phyloP scores from a whole-genome alignment of 768 basidiomycete genomes.

The Rossbeevera mucosa region DNA sequence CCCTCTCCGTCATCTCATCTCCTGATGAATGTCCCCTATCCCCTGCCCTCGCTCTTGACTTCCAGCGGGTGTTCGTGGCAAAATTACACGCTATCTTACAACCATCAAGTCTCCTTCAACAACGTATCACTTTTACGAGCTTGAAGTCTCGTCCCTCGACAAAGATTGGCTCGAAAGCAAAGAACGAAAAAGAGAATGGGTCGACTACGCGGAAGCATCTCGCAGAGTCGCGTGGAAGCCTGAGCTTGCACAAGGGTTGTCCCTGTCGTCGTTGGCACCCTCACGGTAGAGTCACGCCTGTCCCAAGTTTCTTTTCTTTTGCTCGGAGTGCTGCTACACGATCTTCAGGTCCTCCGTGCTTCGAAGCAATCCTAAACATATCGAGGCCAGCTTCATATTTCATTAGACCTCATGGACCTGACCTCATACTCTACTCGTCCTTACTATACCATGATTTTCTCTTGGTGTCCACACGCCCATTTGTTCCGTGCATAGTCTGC shows the following conservation, averaged over 20 bases:
- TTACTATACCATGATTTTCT: conserved; percentile 27
- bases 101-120: conserved; percentile 75
- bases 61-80: conserved; percentile 83
- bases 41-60: conserved; percentile 28
- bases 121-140: conserved; percentile 88
- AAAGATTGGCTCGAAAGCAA: conserved; percentile 76
- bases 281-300: conserved; percentile 36
- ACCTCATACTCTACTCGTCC: conserved; percentile 26
- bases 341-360: conserved; percentile 9
- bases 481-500: conserved; percentile 29
- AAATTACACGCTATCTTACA: conserved; percentile 77
- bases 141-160: conserved; percentile 75
- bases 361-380: conserved; percentile 10
- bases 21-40: conserved; percentile 55
- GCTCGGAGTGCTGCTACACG: conserved; percentile 10
- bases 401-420: conserved; percentile 21
- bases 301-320: background rate
- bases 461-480: conserved; percentile 13
- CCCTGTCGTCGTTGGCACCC: conserved; percentile 65
- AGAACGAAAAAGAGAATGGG: conserved; percentile 83
- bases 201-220: conserved; percentile 79
- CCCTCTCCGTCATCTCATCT: conserved; percentile 68
- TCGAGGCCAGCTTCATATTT: conserved; percentile 16
- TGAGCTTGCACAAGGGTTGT: conserved; percentile 76
- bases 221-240: conserved; percentile 75